Evolutionary conservation across 192 early-diverging fungal species (phyloP).

Genomic region (Phlyctochytrium bullatum): DNA sequence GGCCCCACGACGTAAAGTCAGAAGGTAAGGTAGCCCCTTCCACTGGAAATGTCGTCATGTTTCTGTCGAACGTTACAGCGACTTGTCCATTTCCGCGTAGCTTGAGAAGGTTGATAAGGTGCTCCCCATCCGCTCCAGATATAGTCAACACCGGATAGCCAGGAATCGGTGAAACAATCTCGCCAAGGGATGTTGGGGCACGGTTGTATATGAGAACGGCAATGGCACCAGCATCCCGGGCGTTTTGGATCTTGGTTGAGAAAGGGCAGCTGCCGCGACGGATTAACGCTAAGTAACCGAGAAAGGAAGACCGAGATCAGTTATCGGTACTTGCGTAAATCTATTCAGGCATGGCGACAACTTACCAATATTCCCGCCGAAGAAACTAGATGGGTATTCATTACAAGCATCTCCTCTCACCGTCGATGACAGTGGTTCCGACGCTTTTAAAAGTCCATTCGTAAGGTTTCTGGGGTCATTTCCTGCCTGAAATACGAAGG

Average conservation of each 20-base stretch:
- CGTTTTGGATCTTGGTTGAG: slow-evolving; percentile 54
- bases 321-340: not conserved
- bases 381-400: not conserved
- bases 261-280: slow-evolving; percentile 71
- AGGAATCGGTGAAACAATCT: not conserved
- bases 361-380: slow-evolving; percentile 9
- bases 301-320: too few relatives aligned
- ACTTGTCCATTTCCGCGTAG: slow-evolving; percentile 11
- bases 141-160: slow-evolving; percentile 8
- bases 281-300: slow-evolving; percentile 57
- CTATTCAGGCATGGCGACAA: too few relatives aligned
- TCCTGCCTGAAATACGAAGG: not conserved
- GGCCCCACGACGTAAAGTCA: slow-evolving; percentile 10
- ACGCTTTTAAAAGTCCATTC: not conserved
- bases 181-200: not conserved
- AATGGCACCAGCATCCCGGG: slow-evolving; percentile 13
- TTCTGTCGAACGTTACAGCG: not conserved
- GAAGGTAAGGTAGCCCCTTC: not conserved
- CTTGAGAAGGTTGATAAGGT: not conserved
- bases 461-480: not conserved
- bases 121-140: slow-evolving; percentile 1
- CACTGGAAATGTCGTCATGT: not conserved
- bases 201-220: slow-evolving; percentile 32
- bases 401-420: slow-evolving; percentile 7
- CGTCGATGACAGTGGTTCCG: not conserved